Evolutionary conservation across 148 eudicot genomes (phyloP).

Genomic region (Pharnaceum exiguum): DNA sequence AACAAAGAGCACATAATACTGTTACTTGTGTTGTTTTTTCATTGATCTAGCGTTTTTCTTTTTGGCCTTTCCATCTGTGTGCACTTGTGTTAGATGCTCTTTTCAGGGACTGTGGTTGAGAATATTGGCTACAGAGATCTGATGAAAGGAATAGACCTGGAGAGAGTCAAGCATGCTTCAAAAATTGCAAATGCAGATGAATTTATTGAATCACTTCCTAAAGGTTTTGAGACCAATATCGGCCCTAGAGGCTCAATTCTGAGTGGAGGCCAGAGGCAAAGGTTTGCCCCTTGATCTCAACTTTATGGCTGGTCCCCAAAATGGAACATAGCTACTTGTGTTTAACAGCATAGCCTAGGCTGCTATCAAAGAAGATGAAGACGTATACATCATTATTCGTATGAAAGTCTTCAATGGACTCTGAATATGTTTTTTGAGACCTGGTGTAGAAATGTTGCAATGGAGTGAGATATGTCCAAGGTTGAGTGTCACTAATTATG

Average conservation of each 20-base stretch:
- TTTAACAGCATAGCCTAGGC: no score
- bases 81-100: conserved; percentile 55
- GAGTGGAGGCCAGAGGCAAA: conserved; percentile 98
- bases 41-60: not conserved
- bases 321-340: not conserved
- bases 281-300: conserved; percentile 31
- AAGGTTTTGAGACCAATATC: conserved; percentile 63
- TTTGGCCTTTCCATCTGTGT: not conserved
- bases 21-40: not conserved
- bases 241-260: conserved; percentile 83
- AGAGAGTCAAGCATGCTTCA: conserved; percentile 73
- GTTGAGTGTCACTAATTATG: no score
- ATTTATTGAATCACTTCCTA: conserved; percentile 69
- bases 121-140: conserved; percentile 90
- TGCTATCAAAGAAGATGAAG: no score
- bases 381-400: no score
- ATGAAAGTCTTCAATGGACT: no score
- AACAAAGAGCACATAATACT: not conserved
- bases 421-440: no score
- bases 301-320: not conserved
- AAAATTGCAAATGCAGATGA: conserved; percentile 90
- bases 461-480: no score
- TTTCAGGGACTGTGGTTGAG: conserved; percentile 88
- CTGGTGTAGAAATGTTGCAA: no score
- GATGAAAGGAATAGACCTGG: conserved; percentile 61